Evolutionary conservation across 768 basidiomycete species (phyloP), one percentile per base, ranked within the genome.

Genomic region (Kwoniella mangroviensis): DNA sequence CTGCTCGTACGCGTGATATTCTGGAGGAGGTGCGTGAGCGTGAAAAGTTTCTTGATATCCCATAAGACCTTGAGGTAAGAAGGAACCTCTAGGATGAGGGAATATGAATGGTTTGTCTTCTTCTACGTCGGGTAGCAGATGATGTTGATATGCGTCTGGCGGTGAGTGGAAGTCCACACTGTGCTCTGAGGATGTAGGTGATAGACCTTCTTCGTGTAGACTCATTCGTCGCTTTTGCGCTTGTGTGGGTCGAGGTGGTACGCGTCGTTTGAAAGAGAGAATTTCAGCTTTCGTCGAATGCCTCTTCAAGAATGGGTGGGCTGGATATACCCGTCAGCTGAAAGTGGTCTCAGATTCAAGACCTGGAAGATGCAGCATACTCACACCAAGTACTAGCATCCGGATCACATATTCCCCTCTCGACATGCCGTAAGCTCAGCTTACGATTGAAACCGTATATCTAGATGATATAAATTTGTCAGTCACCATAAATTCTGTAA

Each of bases 381-480:
- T 82, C 86, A 95, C 93, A 94, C 94, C 94, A 97, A 72, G 93
- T 94, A 83, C 92, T 94, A 15, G 93, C 94, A 85, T 97, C 94
- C 72, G 93, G 93, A 85, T 96, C 94, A 85, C 92, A 91, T 75
- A 94, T 94, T 72, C 92, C 92, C 72, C 92, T 92, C 86, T 95
- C 93, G 83, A 94, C 91, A 85, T 95, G 76, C 12, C 76, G 56
- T 77, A 95, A 87, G 86, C 94, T 95, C 82, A 96, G 92, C 84
- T 96, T 95, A 85, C 94, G 93, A 92, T 95, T 95, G 87, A 94
- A 97, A 74, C 94, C 94, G 86, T 97, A 97, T 85, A 97, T 97
- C n/a, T n/a, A n/a, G n/a, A n/a, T n/a, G n/a, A n/a, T n/a, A n/a
- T n/a, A n/a, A n/a, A n/a, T n/a, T n/a, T n/a, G n/a, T n/a, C n/a